Evolutionary conservation across 108 stramenopile genomes (phyloP), one percentile per base, ranked within the genome.

Genomic region (Skeletonema potamos): DNA sequence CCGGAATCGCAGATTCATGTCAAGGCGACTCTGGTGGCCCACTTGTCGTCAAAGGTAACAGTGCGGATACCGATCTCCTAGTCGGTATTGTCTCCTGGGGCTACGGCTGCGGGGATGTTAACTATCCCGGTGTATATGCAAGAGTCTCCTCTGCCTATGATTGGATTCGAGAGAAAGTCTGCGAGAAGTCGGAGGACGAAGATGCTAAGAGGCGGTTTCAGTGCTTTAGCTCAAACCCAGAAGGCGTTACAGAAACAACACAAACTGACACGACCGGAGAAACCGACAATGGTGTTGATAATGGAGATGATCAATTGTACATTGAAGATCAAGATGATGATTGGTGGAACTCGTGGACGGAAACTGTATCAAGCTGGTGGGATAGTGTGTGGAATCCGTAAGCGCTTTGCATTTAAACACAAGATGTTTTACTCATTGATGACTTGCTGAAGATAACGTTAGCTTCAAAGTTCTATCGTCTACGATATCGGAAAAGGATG

Each of bases 21-120:
- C 66, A 67, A 28, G 72, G 72, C 0, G 72, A 73, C 27, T 68
- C 66, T 2, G 72, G 72, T 32, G 85, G 85, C 0, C 82, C 84
- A 0, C 46, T 85, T 9, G 22, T 85, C n/a, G 20, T 71, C 33
- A 18, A 79, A 22, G 78, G 72, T 28, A 58, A 58, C 22, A 11
- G 5, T 13, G 27, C 29, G 11, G 63, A 62, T 9, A 12, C 43
- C 34, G 74, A 74, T 54, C 1, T 46, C 1, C 66, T 51, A 34
- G 72, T 73, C 0, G 72, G 72, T 0, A 6, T 73, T 26, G 67
- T 68, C 3, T 58, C 57, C 3, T 73, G 66, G 66, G 72, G 72
- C 9, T 51, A 51, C 5, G 72, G 51, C 10, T 73, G 72, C 41
- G 67, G 36, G 22, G 58, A 73, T n/a, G 3, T 5, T 4, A 39